Evolutionary conservation across 768 basidiomycete genomes (phyloP).

Genomic region (Neoboletus magnificus): DNA sequence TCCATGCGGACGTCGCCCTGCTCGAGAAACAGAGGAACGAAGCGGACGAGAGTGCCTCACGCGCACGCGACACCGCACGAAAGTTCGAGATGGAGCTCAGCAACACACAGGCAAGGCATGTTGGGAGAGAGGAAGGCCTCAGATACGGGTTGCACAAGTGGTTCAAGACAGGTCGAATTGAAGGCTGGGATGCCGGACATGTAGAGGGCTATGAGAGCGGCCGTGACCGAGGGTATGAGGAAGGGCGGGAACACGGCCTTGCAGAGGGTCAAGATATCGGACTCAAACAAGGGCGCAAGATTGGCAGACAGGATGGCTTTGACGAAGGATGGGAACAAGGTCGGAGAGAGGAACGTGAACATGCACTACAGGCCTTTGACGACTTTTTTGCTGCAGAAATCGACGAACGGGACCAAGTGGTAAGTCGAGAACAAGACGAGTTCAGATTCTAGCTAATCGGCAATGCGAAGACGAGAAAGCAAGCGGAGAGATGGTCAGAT

Average conservation of each 20-base stretch:
- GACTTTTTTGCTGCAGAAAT: conserved; percentile 48
- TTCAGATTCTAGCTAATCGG: conserved; percentile 7
- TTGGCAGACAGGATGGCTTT: conserved; percentile 29
- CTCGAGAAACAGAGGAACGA: conserved; percentile 38
- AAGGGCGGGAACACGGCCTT: conserved; percentile 41
- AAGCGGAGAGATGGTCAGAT: conserved; percentile 27
- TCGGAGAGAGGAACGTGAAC: conserved; percentile 48
- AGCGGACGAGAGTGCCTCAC: conserved; percentile 42
- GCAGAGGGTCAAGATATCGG: conserved; percentile 37
- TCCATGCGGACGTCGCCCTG: conserved; percentile 27
- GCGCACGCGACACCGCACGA: conserved; percentile 42
- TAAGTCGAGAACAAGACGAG: conserved; percentile 14
- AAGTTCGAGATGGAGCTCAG: conserved; percentile 43
- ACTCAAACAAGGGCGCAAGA: conserved; percentile 30
- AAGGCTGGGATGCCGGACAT: conserved; percentile 47
- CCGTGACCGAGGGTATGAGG: conserved; percentile 38
- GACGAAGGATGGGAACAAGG: conserved; percentile 38
- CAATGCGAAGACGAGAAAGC: conserved; percentile 17
- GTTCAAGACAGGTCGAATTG: conserved; percentile 42
- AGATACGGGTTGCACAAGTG: conserved; percentile 41
- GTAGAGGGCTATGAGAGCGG: conserved; percentile 47
- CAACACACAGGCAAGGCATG: conserved; percentile 43
- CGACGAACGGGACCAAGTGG: conserved; percentile 24
- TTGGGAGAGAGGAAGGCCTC: conserved; percentile 41
- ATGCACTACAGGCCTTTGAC: conserved; percentile 58